Evolutionary conservation across 176 grass and related monocot genomes (phyloP), one percentile per base, ranked within the genome.

Genomic region (Bonia amplexicaulis): DNA sequence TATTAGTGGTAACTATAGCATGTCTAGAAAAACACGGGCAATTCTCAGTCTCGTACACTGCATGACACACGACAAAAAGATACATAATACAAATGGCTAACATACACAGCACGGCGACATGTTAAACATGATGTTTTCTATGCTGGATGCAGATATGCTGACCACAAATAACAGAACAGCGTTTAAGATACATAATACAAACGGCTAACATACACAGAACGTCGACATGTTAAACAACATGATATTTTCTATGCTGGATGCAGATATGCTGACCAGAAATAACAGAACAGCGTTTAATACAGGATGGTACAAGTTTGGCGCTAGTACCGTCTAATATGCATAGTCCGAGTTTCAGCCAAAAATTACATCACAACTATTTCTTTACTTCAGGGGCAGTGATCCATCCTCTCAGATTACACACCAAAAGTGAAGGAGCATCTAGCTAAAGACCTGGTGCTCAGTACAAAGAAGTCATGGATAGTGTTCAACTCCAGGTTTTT

Each of bases 401-500:
- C 17, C 72, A 72, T 33, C 52, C 23, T 66, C 66, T 37, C 73
- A 90, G 51, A 62, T 71, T 87, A 78, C 42, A 69, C 80, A 74
- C 31, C 49, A 80, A 80, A 87, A 80, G 33, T 39, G 19, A n/a
- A 17, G 8, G 15, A 37, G 39, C 33, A 33, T 81, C 44, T 85
- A 82, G 54, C 53, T 53, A 42, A n/a, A 74, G 70, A 80, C 63
- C 16, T 6, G 60, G 19, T 57, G 46, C 7, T 31, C 19, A 65
- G 49, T 66, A 54, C 48, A 76, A 66, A 41, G 27, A 76, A 67
- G 67, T 59, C 72, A 66, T 6, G 23, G 29, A 70, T 81, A 39
- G 49, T 14, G 39, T 29, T 49, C 40, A 66, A 39, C 52, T 22
- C 25, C 13, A 17, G 1, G 6, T 16, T 84, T 71, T 78, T 91